These are phyloP conservation scores for Naegleria gruberi DNA, from an alignment of 208 protist genomes.

Conservation along the genomic window DNA sequence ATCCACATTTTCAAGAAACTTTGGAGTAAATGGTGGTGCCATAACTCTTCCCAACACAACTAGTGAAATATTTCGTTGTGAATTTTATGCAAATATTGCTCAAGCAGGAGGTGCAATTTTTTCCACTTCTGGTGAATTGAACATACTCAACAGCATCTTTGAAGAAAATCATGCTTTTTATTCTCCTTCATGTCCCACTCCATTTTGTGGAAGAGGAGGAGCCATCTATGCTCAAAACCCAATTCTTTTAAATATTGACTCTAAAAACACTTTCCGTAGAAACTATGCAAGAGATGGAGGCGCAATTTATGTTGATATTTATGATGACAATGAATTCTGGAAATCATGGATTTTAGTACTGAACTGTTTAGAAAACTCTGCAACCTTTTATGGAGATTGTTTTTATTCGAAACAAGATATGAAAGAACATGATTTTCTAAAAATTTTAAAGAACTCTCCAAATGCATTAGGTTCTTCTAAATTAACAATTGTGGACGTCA, in stretches of 20 bases:
- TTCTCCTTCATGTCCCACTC: neutral
- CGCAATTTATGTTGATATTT: neutral
- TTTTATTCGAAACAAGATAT: neutral
- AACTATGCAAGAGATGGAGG: neutral
- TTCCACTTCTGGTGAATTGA: neutral
- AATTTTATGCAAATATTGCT: neutral
- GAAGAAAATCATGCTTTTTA: neutral
- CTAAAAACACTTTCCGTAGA: neutral
- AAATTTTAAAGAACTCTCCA: no score
- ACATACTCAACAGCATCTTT: neutral
- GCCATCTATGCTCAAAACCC: neutral
- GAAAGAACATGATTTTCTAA: no score
- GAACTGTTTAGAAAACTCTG: neutral
- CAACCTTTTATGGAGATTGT: neutral
- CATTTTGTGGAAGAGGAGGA: neutral
- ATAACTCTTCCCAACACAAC: no score
- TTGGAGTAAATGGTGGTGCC: no score
- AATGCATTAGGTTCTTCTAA: no score
- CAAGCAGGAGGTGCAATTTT: neutral
- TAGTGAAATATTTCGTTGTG: neutral
- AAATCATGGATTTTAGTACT: no score
- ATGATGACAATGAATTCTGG: neutral
- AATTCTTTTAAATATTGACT: neutral
- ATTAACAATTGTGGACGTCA: no score
- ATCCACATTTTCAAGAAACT: no score